These are phyloP conservation scores for Allantophomopsis lycopodina DNA, from an alignment of 2,329 filamentous ascomycete species.

Conservation along the genomic window DNA sequence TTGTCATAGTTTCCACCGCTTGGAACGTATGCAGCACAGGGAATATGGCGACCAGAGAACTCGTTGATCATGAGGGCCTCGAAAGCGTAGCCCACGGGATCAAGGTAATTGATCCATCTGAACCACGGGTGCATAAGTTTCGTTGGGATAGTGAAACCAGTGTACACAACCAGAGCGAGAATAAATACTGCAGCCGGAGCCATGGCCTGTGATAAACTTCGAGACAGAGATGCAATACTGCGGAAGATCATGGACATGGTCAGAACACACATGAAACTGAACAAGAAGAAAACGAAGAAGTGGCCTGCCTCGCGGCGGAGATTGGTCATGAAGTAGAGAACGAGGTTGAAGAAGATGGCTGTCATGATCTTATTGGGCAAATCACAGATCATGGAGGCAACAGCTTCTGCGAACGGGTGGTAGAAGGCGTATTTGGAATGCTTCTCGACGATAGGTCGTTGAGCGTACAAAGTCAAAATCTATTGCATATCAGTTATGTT, in stretches of 20 bases:
- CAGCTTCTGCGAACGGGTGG: slow-evolving; percentile 80
- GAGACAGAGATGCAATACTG: slow-evolving; percentile 60
- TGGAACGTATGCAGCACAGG: slow-evolving; percentile 12
- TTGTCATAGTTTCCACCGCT: slow-evolving; percentile 4
- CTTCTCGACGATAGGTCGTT: slow-evolving; percentile 86
- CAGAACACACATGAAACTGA: slow-evolving; percentile 13
- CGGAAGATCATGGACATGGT: slow-evolving; percentile 79
- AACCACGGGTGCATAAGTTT: slow-evolving; percentile 64
- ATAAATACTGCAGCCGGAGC: slow-evolving; percentile 40
- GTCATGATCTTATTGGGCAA: slow-evolving; percentile 72
- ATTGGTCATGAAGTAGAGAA: slow-evolving; percentile 79
- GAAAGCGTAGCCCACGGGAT: slow-evolving; percentile 58
- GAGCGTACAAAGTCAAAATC: slow-evolving; percentile 67
- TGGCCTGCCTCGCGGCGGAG: slow-evolving; percentile 48
- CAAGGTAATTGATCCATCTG: slow-evolving; percentile 61
- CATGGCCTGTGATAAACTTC: slow-evolving; percentile 53
- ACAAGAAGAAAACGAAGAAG: slow-evolving; percentile 65
- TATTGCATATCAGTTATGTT: slow-evolving; percentile 13
- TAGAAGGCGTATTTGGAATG: slow-evolving; percentile 80
- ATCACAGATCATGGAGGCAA: slow-evolving; percentile 76
- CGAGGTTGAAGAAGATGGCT: slow-evolving; percentile 62
- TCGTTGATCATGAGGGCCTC: slow-evolving; percentile 77
- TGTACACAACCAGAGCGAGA: slow-evolving; percentile 15
- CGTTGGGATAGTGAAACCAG: slow-evolving; percentile 27
- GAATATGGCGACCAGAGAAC: slow-evolving; percentile 30